Conservation (phyloP, 208 protist genomes). For the Naegleria fowleri region DNA sequence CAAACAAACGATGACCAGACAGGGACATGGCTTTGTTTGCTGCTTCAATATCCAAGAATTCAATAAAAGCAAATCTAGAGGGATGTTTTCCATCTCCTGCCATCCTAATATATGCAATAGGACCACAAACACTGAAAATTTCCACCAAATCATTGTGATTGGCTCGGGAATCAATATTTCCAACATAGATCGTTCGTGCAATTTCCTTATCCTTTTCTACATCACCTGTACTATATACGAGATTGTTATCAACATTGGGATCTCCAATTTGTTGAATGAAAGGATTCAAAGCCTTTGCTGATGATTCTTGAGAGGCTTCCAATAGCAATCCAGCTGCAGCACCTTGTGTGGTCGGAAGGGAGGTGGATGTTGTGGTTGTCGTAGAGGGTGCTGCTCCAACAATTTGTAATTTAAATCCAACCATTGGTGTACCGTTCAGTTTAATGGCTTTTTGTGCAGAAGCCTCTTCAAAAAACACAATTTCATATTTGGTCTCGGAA, state of each 20-base stretch:
- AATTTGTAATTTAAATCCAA: neutral
- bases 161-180: neutral
- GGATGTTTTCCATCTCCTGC: neutral
- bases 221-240: neutral
- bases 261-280: neutral
- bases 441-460: neutral
- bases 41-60: neutral
- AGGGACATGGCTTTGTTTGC: neutral
- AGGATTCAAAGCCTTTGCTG: neutral
- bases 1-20: neutral
- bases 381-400: neutral
- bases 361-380: neutral
- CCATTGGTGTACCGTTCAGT: neutral
- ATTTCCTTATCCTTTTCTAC: neutral
- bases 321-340: neutral
- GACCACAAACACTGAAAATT: neutral
- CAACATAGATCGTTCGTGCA: neutral
- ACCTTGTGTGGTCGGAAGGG: neutral
- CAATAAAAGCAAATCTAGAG: conserved; percentile 3
- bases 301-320: neutral
- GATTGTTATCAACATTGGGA: neutral
- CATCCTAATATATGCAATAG: neutral
- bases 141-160: neutral
- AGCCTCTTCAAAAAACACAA: neutral
- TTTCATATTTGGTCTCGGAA: neutral